These are phyloP conservation scores for Kazachstania sp. DNA, from an alignment of 1,139 yeast genomes.

Conservation along the genomic window DNA sequence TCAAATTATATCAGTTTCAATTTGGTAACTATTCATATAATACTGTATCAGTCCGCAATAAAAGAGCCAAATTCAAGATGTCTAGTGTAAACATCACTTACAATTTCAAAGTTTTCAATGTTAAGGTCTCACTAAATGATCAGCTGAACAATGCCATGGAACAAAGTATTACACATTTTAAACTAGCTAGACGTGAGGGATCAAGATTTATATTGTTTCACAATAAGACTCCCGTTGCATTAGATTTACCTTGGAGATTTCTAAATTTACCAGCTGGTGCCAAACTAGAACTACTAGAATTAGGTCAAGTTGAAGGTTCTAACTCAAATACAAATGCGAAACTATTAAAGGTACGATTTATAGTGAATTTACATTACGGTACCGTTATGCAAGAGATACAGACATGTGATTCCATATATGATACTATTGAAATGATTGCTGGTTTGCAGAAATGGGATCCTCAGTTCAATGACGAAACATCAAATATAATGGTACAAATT, in stretches of 20 bases:
- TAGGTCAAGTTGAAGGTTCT: conserved; percentile 10
- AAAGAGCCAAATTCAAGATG: conserved; percentile 9
- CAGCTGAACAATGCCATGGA: conserved; percentile 19
- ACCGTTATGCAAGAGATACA: conserved; percentile 11
- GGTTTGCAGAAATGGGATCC: conserved; percentile 6
- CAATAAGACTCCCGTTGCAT: conserved; percentile 12
- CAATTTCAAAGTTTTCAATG: conserved; percentile 15
- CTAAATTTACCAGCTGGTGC: conserved; percentile 32
- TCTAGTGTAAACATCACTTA: conserved; percentile 17
- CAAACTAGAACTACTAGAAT: conserved; percentile 22
- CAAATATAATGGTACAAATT: conserved; percentile 14
- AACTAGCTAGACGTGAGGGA: not conserved
- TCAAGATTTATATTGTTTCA: conserved; percentile 17
- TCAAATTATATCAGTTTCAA: no score
- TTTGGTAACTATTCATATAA: no score
- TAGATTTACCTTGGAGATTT: conserved; percentile 30
- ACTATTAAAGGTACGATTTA: conserved; percentile 16
- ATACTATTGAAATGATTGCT: conserved; percentile 8
- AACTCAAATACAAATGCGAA: not conserved
- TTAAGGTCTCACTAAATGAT: conserved; percentile 14
- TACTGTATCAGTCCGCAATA: not conserved
- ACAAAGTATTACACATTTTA: conserved; percentile 14
- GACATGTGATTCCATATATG: conserved; percentile 5
- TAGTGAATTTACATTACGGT: conserved; percentile 12
- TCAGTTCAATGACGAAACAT: not conserved